These are phyloP conservation scores for Aaosphaeria pasadenensis DNA, from an alignment of 2,329 filamentous ascomycete species.

Conservation along the genomic window DNA sequence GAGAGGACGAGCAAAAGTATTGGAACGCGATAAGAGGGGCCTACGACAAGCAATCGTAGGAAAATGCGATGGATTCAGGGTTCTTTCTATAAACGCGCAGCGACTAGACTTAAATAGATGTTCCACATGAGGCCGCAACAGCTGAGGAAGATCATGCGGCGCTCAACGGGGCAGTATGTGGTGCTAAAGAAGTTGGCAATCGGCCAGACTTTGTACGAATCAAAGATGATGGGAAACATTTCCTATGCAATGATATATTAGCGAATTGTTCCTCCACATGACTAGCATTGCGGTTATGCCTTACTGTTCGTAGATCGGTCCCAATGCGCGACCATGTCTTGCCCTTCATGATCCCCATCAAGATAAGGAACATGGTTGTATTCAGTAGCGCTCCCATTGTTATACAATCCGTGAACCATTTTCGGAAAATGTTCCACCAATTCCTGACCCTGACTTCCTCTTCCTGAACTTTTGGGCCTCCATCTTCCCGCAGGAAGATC, in stretches of 20 bases:
- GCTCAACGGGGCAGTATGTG: conserved; percentile 66
- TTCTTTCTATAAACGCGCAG: conserved; percentile 23
- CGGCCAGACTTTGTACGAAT: conserved; percentile 73
- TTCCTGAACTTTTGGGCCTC: conserved; percentile 20
- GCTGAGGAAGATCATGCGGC: conserved; percentile 68
- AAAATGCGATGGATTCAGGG: neutral
- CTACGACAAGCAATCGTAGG: conserved; percentile 17
- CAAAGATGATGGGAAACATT: conserved; percentile 41
- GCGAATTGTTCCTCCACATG: no score
- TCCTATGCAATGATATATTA: conserved; percentile 13
- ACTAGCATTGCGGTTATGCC: conserved; percentile 1
- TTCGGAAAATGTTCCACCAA: conserved; percentile 62
- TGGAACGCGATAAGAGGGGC: conserved; percentile 46
- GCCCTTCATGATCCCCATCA: conserved; percentile 52
- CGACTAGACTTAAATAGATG: conserved; percentile 68
- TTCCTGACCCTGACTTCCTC: conserved; percentile 30
- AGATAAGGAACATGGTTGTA: conserved; percentile 62
- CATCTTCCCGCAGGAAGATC: conserved; percentile 23
- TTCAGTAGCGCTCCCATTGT: conserved; percentile 64
- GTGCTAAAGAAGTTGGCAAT: conserved; percentile 69
- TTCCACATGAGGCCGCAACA: conserved; percentile 72
- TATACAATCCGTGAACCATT: conserved; percentile 65
- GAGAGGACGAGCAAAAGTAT: conserved; percentile 55
- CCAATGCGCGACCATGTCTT: conserved; percentile 28
- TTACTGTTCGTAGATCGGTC: conserved; percentile 38